Evolutionary conservation across 1,284 basidiomycete genomes (phyloP), one percentile per base, ranked within the genome.

Genomic region (Schizophyllum amplum): DNA sequence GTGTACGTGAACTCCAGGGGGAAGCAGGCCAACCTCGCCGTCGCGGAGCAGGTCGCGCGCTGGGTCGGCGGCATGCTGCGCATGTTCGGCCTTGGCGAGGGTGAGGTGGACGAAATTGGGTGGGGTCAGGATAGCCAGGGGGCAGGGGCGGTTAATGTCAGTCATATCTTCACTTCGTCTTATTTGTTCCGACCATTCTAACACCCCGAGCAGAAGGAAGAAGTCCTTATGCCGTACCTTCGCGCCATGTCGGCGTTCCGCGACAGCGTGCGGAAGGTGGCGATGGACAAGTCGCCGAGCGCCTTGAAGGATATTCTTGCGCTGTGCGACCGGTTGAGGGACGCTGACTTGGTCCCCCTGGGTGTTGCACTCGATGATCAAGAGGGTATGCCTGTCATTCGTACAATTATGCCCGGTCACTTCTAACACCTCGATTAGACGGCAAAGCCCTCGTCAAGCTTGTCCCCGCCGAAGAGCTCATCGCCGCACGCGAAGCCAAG

Each of bases 341-440:
- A 99, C 69, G 76, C 82, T 47, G 95, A 98, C 67, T 77, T 98
- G 47, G 87, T 96, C 51, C 90, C 94, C 23, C 78, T 99, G 55
- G 97, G 97, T 15, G 92, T 99, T 4, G 94, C 94, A 9, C 77
- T 99, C 48, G 97, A 99, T 67, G 97, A 99, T 72, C 92, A 94
- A 75, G 93, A 94, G 75, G 93, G 94, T 86, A 63, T 11, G 55
- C 60, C 53, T 56, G 55, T 57, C 24, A 23, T 46, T 53, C 33
- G n/a, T 61, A 26, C 57, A 57, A 4, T 56, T 47, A 54, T 50
- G 5, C 25, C 49, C 20, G 27, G 26, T 21, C 47, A 49, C 46
- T 20, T 22, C 22, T 33, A 21, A 22, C 56, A 15, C 33, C 5
- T 23, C 49, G 56, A 52, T 51, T 60, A 92, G 94, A 94, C 75